phyloP scores from a whole-genome alignment of 306 rosid genomes.

The Citrullus amarus region DNA sequence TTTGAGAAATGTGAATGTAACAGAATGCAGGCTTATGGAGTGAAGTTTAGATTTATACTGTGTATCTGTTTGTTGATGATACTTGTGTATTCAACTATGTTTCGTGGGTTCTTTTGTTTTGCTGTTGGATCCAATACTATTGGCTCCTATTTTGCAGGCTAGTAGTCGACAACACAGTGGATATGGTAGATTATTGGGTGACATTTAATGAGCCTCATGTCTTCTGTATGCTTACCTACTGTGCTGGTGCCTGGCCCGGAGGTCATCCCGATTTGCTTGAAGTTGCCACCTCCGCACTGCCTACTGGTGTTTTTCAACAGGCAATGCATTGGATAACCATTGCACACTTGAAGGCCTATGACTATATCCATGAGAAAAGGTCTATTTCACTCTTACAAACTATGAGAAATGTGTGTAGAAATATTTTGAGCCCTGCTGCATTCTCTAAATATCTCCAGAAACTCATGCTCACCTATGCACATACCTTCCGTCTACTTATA shows the following conservation, averaged over 20 bases:
- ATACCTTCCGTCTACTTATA: not conserved
- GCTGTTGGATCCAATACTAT: not conserved
- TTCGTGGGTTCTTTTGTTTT: not conserved
- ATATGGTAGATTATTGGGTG: slow-evolving; percentile 80
- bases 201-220: slow-evolving; percentile 95
- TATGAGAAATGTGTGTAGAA: not conserved
- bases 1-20: not conserved
- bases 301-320: slow-evolving; percentile 84
- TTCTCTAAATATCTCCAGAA: not conserved
- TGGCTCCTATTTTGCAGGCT: slow-evolving; percentile 44
- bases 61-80: not conserved
- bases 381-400: slow-evolving; percentile 8
- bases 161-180: slow-evolving; percentile 62
- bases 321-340: slow-evolving; percentile 94
- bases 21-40: not conserved
- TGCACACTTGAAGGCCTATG: slow-evolving; percentile 91
- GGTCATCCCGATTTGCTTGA: slow-evolving; percentile 98
- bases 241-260: slow-evolving; percentile 97
- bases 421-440: not conserved
- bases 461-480: not conserved
- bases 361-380: slow-evolving; percentile 69
- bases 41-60: not conserved
- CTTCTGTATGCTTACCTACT: slow-evolving; percentile 77
- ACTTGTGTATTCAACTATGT: not conserved
- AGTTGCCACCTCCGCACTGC: slow-evolving; percentile 80